These are phyloP conservation scores for Metschnikowia hibisci DNA, from an alignment of 805 yeast genomes.

Conservation along the genomic window DNA sequence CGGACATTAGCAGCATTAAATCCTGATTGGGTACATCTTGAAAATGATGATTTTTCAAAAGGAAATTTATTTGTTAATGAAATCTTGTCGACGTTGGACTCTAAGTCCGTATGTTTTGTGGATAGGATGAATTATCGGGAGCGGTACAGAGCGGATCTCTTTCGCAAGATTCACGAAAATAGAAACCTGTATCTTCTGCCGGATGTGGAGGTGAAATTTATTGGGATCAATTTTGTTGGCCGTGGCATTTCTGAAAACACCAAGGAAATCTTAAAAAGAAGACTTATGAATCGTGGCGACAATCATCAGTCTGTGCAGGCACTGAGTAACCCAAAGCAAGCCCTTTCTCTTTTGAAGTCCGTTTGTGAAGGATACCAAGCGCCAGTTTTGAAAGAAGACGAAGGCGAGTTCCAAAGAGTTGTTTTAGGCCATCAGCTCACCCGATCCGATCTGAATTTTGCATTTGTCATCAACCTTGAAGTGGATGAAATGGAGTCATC, in stretches of 20 bases:
- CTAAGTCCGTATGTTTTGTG: constrained; percentile 53
- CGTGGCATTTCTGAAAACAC: constrained; percentile 26
- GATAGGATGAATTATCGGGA: constrained; percentile 81
- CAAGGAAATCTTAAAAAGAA: constrained; percentile 49
- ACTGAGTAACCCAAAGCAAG: constrained; percentile 43
- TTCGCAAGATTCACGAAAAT: constrained; percentile 46
- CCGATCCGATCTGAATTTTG: constrained; percentile 58
- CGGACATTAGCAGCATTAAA: constrained; percentile 53
- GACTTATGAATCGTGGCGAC: constrained; percentile 73
- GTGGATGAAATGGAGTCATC: constrained; percentile 21
- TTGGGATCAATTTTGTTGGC: constrained; percentile 67
- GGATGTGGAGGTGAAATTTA: constrained; percentile 44
- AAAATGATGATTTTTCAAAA: constrained; percentile 68
- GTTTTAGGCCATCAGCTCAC: constrained; percentile 10
- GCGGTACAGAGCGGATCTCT: constrained; percentile 64
- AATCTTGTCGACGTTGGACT: constrained; percentile 35
- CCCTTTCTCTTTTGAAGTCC: constrained; percentile 9
- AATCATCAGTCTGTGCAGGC: constrained; percentile 81
- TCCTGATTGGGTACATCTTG: constrained; percentile 68
- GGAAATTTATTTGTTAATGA: constrained; percentile 47
- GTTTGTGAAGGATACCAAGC: constrained; percentile 9
- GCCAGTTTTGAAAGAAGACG: constrained; percentile 10
- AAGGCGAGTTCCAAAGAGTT: constrained; percentile 3
- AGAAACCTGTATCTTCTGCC: constrained; percentile 27
- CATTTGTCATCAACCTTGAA: constrained; percentile 55